Conservation (phyloP, 306 rosid genomes). For the Castanea crenata region DNA sequence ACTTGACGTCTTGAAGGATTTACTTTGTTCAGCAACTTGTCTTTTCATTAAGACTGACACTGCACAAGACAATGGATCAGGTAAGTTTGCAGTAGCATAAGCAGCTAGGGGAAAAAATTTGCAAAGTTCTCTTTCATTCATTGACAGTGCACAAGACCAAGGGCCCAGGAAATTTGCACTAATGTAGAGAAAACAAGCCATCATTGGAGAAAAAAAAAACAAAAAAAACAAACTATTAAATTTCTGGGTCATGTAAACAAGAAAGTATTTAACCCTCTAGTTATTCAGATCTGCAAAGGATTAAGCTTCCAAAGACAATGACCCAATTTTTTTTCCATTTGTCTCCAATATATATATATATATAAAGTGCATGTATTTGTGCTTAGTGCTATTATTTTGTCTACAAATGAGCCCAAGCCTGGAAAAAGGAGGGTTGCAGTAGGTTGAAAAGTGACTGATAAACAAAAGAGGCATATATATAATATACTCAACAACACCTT, state of each 20-base stretch:
- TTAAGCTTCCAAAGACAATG: neutral
- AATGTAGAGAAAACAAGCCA: conserved; percentile 3
- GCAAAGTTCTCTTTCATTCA: neutral
- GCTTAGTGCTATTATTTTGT: too few species aligned
- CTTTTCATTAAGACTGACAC: conserved; percentile 73
- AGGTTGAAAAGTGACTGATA: too few species aligned
- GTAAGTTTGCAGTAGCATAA: neutral
- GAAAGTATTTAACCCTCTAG: neutral
- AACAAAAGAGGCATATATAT: too few species aligned
- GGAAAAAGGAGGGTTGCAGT: too few species aligned
- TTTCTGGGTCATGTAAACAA: neutral
- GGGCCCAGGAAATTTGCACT: conserved; percentile 13
- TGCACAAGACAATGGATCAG: conserved; percentile 34
- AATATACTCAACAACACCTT: too few species aligned
- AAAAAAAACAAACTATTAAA: neutral
- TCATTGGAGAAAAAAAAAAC: neutral
- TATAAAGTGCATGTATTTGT: too few species aligned
- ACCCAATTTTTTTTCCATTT: too few species aligned
- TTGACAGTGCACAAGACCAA: neutral
- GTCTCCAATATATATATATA: too few species aligned
- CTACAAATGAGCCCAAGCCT: too few species aligned
- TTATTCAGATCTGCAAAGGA: neutral
- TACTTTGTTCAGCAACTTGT: conserved; percentile 41
- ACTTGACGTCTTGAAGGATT: conserved; percentile 17
- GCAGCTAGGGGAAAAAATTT: neutral